Evolutionary conservation across 331 rosid species (phyloP), one percentile per base, ranked within the genome.

Genomic region (Dryas integrifolia): DNA sequence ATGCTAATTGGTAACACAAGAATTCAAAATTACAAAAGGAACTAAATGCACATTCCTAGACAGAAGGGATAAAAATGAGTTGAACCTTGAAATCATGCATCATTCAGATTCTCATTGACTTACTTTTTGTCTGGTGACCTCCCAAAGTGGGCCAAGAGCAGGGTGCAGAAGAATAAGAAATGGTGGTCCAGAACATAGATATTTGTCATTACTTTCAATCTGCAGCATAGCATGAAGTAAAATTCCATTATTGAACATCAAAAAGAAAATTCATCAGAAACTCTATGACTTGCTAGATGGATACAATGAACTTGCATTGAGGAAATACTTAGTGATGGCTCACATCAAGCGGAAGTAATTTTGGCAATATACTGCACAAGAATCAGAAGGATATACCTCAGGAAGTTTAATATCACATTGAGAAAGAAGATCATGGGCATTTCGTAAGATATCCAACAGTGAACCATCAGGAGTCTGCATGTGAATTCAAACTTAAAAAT

Each of bases 111-210:
- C 58, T 46, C 52, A 50, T 51, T 12, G 67, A 76, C 62, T 81
- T 83, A 92, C 97, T 69, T 95, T 95, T 75, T 95, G 97, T 87
- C 90, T 88, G 58, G 90, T 80, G 77, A 95, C 86, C 82, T 92
- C 96, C 99, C 99, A 95, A 72, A 95, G 96, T 39, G 99, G 97
- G 70, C 99, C 99, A 68, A 95, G 97, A 81, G 96, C 88, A 76
- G 99, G 99, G 79, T 91, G 97, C 80, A 92, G 82, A 76, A 92
- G 90, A 67, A 95, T 84, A 78, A 95, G 93, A 89, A 89, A 92
- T 57, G 99, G 97, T 18, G 99, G 99, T 70, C 87, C 99, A 6
- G 90, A 88, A 88, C 81, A 80, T 59, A 80, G 58, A 79, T 92
- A 95, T 73, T 76, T 87, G 73, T 88, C 90, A 72, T 95, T 88